Conservation (phyloP, 2,329 filamentous ascomycete species). For the Monosporascus ibericus region DNA sequence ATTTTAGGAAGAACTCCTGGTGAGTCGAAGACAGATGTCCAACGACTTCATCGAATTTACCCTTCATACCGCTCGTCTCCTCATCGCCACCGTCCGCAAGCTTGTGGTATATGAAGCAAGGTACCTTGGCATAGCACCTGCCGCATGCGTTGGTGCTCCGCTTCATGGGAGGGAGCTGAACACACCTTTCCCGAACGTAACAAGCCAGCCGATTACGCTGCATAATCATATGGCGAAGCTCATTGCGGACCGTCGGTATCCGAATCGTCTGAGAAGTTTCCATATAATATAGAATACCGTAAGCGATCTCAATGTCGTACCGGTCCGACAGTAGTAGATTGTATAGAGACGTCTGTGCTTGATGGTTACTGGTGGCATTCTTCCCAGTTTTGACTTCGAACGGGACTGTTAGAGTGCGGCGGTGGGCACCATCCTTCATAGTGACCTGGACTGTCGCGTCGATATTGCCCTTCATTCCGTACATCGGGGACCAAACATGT, state of each 20-base stretch:
- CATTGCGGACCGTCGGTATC: conserved; percentile 77
- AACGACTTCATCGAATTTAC: conserved; percentile 77
- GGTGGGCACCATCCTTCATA: conserved; percentile 63
- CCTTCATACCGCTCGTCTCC: conserved; percentile 72
- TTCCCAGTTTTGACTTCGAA: conserved; percentile 95
- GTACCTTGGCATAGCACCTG: conserved; percentile 81
- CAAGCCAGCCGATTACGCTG: conserved; percentile 86
- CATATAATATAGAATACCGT: conserved; percentile 91
- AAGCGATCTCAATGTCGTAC: conserved; percentile 87
- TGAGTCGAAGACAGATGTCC: conserved; percentile 69
- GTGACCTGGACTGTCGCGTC: conserved; percentile 91
- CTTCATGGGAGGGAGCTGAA: conserved; percentile 79
- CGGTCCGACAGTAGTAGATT: conserved; percentile 88
- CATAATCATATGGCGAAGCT: conserved; percentile 94
- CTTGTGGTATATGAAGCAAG: conserved; percentile 92
- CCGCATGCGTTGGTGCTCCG: conserved; percentile 76
- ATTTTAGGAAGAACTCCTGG: conserved; percentile 83
- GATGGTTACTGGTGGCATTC: conserved; percentile 73
- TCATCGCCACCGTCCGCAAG: conserved; percentile 78
- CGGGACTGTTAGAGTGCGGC: conserved; percentile 72
- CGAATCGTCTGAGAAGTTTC: conserved; percentile 82
- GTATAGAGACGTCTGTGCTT: conserved; percentile 91
- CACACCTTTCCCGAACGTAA: conserved; percentile 73
- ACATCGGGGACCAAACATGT: conserved; percentile 97
- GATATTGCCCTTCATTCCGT: conserved; percentile 94